Conservation (phyloP, 176 grass and related monocot genomes). For the Oryza punctata region DNA sequence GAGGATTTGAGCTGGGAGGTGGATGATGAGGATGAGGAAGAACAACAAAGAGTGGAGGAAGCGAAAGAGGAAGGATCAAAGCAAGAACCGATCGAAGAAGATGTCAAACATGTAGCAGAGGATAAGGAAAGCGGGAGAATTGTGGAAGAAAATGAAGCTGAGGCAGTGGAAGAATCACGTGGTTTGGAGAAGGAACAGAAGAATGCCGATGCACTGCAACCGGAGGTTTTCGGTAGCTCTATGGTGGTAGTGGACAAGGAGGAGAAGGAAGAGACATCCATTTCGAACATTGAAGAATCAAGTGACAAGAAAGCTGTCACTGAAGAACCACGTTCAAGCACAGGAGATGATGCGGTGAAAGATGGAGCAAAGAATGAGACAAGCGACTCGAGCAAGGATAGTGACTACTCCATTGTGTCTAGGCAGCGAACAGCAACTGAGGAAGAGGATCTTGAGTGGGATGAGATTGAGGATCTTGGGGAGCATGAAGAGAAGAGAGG, state of each 20-base stretch:
- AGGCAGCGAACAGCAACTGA: constrained; percentile 42
- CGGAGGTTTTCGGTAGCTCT: constrained; percentile 40
- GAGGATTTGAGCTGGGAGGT: constrained; percentile 91
- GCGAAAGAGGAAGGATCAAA: constrained; percentile 19
- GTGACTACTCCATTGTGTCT: constrained; percentile 51
- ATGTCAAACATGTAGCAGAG: constrained; percentile 5
- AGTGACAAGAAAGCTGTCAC: constrained; percentile 28
- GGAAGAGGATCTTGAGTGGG: constrained; percentile 81
- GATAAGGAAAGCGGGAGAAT: not conserved
- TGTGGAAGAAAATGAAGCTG: not conserved
- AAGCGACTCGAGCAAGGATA: constrained; percentile 61
- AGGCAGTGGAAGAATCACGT: not conserved
- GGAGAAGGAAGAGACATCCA: constrained; percentile 26
- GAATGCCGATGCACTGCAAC: constrained; percentile 28
- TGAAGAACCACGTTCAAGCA: constrained; percentile 6
- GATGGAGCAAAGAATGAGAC: constrained; percentile 36
- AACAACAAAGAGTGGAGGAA: constrained; percentile 34
- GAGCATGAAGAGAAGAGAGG: constrained; percentile 72
- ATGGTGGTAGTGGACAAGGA: constrained; percentile 38
- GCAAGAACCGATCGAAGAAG: constrained; percentile 31
- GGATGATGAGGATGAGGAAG: constrained; percentile 55
- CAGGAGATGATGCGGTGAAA: constrained; percentile 27
- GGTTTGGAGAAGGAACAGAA: constrained; percentile 17
- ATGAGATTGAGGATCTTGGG: constrained; percentile 92
- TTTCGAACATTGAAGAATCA: constrained; percentile 27